Evolutionary conservation across 495 filamentous ascomycete species (phyloP).

Genomic region (Hypoxylon crocopeplum): DNA sequence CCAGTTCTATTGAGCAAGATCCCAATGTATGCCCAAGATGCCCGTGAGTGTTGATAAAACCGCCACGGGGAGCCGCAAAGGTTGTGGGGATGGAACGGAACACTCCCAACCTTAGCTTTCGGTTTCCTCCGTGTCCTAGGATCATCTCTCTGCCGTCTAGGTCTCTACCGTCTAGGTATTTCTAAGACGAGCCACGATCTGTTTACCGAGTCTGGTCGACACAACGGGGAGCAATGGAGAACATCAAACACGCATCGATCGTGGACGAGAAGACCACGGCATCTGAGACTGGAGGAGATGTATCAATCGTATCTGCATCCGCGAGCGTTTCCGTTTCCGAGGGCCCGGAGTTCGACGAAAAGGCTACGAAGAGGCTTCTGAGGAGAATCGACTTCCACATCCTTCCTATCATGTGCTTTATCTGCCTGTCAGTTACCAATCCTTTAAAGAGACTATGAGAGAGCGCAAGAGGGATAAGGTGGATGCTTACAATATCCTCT

Average conservation of each 20-base stretch:
- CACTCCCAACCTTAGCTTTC: no score
- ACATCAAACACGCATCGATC: neutral
- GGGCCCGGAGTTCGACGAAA: constrained; percentile 1
- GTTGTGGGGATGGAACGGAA: constrained; percentile 2
- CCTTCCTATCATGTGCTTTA: constrained; percentile 56
- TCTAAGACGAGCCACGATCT: no score
- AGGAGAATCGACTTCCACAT: constrained; percentile 57
- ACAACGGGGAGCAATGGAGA: constrained; percentile 9
- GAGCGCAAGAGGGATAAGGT: no score
- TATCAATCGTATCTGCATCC: no score
- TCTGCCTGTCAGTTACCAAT: constrained; percentile 50
- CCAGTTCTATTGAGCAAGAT: no score
- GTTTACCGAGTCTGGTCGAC: no score
- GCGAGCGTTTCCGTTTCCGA: neutral
- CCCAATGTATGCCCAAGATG: no score
- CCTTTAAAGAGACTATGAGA: neutral
- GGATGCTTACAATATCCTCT: no score
- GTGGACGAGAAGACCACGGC: neutral
- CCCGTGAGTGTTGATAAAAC: neutral
- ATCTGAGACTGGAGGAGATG: neutral
- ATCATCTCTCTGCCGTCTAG: no score
- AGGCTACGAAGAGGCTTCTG: constrained; percentile 47
- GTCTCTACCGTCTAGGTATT: no score
- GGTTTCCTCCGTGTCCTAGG: no score
- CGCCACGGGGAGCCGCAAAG: neutral